Evolutionary conservation across 805 yeast species (phyloP).

Genomic region (Blastobotrys americana): DNA sequence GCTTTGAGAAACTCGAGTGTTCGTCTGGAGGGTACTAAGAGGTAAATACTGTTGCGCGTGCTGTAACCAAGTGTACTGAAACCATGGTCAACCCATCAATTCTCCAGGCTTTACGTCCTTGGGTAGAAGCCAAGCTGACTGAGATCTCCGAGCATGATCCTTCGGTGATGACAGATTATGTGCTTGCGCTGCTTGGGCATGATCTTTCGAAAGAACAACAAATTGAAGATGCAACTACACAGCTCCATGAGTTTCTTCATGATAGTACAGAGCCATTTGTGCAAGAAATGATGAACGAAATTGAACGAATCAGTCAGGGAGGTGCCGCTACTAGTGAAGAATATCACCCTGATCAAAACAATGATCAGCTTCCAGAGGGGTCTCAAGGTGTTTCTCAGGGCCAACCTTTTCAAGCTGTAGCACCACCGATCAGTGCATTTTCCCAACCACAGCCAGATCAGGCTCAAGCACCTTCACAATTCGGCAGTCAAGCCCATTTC

Average conservation of each 20-base stretch:
- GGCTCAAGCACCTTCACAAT: neutral
- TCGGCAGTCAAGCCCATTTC: conserved; percentile 26
- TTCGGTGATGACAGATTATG: conserved; percentile 39
- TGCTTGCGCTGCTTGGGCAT: conserved; percentile 36
- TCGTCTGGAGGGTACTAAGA: neutral
- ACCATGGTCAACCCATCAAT: conserved; percentile 16
- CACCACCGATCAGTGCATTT: too few species aligned
- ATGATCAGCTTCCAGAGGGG: neutral
- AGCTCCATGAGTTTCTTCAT: conserved; percentile 37
- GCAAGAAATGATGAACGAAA: conserved; percentile 28
- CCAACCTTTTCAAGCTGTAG: too few species aligned
- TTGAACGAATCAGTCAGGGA: conserved; percentile 14
- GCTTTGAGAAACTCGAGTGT: conserved; percentile 15
- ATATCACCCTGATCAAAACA: neutral
- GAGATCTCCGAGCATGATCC: conserved; percentile 35
- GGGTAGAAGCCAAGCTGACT: conserved; percentile 18
- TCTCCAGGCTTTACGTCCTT: conserved; percentile 17
- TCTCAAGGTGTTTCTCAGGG: neutral
- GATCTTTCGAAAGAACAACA: conserved; percentile 33
- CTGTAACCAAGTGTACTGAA: neutral
- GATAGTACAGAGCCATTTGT: conserved; percentile 30
- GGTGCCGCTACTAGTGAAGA: conserved; percentile 1
- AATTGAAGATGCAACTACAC: conserved; percentile 27
- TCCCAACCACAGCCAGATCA: too few species aligned
- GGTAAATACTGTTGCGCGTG: neutral